Percentiles rank a stretch among this genome's conserved stretches.
These are phyloP conservation scores for Aureobasidium namibiae DNA, from an alignment of 2,329 filamentous ascomycete genomes.

Conservation along the genomic window DNA sequence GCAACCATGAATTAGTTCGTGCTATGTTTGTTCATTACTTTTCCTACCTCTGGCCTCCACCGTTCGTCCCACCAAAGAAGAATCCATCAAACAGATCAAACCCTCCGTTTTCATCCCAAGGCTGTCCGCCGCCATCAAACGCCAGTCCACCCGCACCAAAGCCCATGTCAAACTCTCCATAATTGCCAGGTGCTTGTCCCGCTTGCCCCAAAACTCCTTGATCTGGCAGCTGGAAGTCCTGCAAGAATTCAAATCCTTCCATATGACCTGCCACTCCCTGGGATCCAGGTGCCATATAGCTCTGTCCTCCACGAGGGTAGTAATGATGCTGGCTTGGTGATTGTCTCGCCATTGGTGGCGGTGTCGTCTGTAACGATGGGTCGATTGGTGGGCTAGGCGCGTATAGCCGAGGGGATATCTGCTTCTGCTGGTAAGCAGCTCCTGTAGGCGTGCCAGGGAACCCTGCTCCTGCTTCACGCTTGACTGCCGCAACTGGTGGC, in stretches of 20 bases:
- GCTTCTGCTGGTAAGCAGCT: not conserved
- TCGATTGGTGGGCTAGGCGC: constrained; percentile 9
- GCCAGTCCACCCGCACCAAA: constrained; percentile 30
- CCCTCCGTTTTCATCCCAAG: constrained; percentile 46
- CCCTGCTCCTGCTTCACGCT: constrained; percentile 3
- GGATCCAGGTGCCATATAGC: not conserved
- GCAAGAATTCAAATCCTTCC: constrained; percentile 43
- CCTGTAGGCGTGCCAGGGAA: not conserved
- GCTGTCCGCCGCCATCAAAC: constrained; percentile 32
- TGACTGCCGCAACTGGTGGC: not conserved
- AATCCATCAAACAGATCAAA: constrained; percentile 58
- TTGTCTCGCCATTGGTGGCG: not conserved
- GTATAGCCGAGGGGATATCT: constrained; percentile 1
- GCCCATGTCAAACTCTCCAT: constrained; percentile 54
- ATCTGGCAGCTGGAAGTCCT: constrained; percentile 33
- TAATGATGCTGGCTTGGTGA: constrained; percentile 10
- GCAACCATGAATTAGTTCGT: not conserved
- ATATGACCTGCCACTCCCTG: not conserved
- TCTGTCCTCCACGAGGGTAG: not conserved
- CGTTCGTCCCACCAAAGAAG: constrained; percentile 51
- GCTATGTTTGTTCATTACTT: not conserved
- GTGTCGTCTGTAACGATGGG: constrained; percentile 2
- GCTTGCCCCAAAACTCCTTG: constrained; percentile 1
- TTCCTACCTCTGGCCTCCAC: not conserved
- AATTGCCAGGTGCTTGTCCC: constrained; percentile 30